phyloP scores from a whole-genome alignment of 1,284 basidiomycete species.

The Termitomyces sp. region DNA sequence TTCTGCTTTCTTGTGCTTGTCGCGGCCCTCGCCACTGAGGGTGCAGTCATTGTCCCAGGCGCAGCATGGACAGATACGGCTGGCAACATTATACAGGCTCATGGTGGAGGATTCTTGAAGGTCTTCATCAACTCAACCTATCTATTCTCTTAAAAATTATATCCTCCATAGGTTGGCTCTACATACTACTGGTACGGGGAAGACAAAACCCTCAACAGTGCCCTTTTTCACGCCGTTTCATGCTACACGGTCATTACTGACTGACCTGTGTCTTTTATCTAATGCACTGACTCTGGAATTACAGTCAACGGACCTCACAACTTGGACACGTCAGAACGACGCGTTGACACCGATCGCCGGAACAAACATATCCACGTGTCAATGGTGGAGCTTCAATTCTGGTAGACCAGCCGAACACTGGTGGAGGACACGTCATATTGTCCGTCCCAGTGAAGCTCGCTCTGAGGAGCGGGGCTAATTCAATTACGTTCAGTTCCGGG shows the following conservation, averaged over 20 bases:
- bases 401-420: slow-evolving; percentile 56
- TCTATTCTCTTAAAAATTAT: neutral
- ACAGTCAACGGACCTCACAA: slow-evolving; percentile 49
- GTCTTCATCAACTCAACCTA: slow-evolving; percentile 18
- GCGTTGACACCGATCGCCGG: slow-evolving; percentile 49
- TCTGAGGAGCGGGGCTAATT: slow-evolving; percentile 47
- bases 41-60: slow-evolving; percentile 53
- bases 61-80: slow-evolving; percentile 61
- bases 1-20: slow-evolving; percentile 10
- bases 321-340: slow-evolving; percentile 56
- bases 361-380: slow-evolving; percentile 56
- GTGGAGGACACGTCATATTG: slow-evolving; percentile 46
- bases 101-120: slow-evolving; percentile 58
- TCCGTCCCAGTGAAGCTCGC: slow-evolving; percentile 53
- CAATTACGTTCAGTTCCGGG: slow-evolving; percentile 45
- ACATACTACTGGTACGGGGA: slow-evolving; percentile 66
- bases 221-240: slow-evolving; percentile 53
- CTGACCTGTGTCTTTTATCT: too few species aligned
- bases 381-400: slow-evolving; percentile 49
- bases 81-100: slow-evolving; percentile 61
- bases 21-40: slow-evolving; percentile 18
- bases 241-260: slow-evolving; percentile 43
- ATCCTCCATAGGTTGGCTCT: slow-evolving; percentile 36
- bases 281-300: neutral
- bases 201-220: slow-evolving; percentile 56